Conservation (phyloP, 805 yeast genomes). For the Lachancea quebecensis region DNA sequence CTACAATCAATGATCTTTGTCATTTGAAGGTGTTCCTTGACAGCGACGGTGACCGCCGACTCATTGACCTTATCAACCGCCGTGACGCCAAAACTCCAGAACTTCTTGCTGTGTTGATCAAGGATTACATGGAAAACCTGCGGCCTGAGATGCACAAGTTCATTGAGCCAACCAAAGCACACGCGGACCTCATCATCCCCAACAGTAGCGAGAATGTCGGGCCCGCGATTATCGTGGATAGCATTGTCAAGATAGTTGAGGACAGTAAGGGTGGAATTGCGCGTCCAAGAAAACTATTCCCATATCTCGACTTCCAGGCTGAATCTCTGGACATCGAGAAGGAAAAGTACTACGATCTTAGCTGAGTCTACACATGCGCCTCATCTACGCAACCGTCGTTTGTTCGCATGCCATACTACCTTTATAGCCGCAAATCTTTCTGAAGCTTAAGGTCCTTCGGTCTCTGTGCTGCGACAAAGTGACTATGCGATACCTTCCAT, state of each 20-base stretch:
- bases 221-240: slow-evolving; percentile 26
- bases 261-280: slow-evolving; percentile 12
- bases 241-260: slow-evolving; percentile 27
- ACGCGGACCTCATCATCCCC: slow-evolving; percentile 30
- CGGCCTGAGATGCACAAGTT: slow-evolving; percentile 28
- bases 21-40: slow-evolving; percentile 69
- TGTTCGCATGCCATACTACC: slow-evolving; percentile 24
- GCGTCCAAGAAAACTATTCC: slow-evolving; percentile 9
- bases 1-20: slow-evolving; percentile 46
- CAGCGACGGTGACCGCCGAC: slow-evolving; percentile 76
- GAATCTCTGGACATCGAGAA: slow-evolving; percentile 29
- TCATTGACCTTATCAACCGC: slow-evolving; percentile 64
- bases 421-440: slow-evolving; percentile 5
- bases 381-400: background rate
- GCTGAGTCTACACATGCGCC: background rate
- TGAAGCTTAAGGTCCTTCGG: slow-evolving; percentile 5
- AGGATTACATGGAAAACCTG: slow-evolving; percentile 26
- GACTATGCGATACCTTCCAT: slow-evolving; percentile 1
- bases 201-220: slow-evolving; percentile 24
- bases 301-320: slow-evolving; percentile 25
- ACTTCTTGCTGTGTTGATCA: slow-evolving; percentile 17
- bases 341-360: slow-evolving; percentile 27
- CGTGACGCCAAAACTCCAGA: slow-evolving; percentile 11
- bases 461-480: background rate
- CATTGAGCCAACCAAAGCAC: slow-evolving; percentile 26